Base-by-base conservation (phyloP, 2,329 filamentous ascomycete species). In the Torrubiellomyces zombiae region DNA sequence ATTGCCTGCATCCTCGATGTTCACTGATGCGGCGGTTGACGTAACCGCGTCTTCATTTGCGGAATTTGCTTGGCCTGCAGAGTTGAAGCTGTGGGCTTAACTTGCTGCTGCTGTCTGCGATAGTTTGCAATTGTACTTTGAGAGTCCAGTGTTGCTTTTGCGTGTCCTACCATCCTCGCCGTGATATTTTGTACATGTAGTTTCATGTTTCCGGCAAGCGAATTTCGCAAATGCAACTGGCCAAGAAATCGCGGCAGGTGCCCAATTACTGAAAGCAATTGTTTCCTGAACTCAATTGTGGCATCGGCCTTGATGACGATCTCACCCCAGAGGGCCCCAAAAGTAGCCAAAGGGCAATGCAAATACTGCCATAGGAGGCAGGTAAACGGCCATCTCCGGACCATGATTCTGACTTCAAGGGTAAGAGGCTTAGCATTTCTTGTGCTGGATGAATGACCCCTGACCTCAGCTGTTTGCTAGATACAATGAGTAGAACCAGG, bases 141-240 rank as follows among this genome's bases (percentile, higher is more conserved):
- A 12, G 23, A 14, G 11, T 14, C 12, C n/a, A 25, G 7, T 11
- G 20, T 25, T 14, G 12, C 14, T 11, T 18, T n/a, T 6, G 23
- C 23, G 13, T 25, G 23, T 16, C 20, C 23, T 14, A 25, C 23
- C 12, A 25, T 25, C 9, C 16, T 18, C 5, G 23, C 16, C 16
- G 23, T 25, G 23, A 18, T 25, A 18, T 18, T 18, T 10, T 25
- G 23, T n/a, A n/a, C n/a, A n/a, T n/a, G n/a, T n/a, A n/a, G n/a
- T n/a, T n/a, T n/a, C 16, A 25, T 18, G 9, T 9, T 18, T 9
- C 7, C 23, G 4, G 23, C 23, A 5, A 25, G 16, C 7, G 23
- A 6, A 9, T 25, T 18, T 11, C 23, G 23, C 3, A 13, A 18
- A 10, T 12, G 13, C 12, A 25, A 18, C 16, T 25, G 18, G 15